Evolutionary conservation across 2,329 filamentous ascomycete genomes (phyloP).

Genomic region (Claviceps sp.): DNA sequence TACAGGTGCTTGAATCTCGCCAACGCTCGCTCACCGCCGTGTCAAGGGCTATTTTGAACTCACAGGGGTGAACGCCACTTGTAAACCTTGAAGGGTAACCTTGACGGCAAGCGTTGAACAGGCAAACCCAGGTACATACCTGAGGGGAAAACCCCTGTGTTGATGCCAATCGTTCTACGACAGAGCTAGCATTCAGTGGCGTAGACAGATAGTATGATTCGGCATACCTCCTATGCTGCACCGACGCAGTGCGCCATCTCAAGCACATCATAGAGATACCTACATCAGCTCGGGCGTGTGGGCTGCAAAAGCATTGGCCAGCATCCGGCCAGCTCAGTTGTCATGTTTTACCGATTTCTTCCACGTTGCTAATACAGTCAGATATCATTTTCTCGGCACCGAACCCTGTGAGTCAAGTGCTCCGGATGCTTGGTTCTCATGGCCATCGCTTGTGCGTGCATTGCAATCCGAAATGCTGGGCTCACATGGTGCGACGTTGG

Average conservation of each 20-base stretch:
- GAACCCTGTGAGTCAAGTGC: not conserved
- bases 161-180: not conserved
- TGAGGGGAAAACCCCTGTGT: not conserved
- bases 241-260: not conserved
- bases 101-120: no score
- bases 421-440: not conserved
- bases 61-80: not conserved
- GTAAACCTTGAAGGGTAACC: not conserved
- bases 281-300: not conserved
- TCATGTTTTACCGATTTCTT: not conserved
- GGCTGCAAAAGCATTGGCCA: not conserved
- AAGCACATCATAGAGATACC: not conserved
- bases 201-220: not conserved
- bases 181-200: not conserved
- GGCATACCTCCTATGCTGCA: not conserved
- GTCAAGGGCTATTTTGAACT: not conserved
- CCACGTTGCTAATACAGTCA: not conserved
- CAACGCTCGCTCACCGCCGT: slow-evolving; percentile 1
- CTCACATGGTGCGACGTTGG: not conserved
- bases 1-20: slow-evolving; percentile 1
- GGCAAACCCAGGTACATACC: not conserved
- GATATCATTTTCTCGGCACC: not conserved
- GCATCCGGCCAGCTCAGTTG: not conserved
- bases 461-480: not conserved
- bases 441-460: slow-evolving; percentile 1